phyloP scores from a whole-genome alignment of 1,284 basidiomycete genomes.

The Pseudozyma hubeiensis region DNA sequence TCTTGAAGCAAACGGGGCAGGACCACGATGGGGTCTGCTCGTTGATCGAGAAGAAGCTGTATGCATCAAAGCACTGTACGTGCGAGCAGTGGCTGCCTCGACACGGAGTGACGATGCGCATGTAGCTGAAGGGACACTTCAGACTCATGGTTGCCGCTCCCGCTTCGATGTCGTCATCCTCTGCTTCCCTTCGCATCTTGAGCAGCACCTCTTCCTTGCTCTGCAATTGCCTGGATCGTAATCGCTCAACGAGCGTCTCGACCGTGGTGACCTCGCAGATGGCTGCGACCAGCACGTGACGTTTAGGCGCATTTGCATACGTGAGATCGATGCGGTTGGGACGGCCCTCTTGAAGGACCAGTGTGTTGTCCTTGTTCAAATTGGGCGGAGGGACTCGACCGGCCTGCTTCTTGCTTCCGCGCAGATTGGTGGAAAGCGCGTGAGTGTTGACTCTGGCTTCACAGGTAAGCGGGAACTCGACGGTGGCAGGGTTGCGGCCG shows the following conservation, averaged over 20 bases:
- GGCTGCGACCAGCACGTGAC: conserved; percentile 51
- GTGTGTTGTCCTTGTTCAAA: conserved; percentile 58
- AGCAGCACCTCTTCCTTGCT: conserved; percentile 58
- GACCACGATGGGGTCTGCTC: conserved; percentile 95
- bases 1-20: conserved; percentile 92
- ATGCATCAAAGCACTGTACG: conserved; percentile 94
- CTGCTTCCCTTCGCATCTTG: conserved; percentile 54
- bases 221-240: conserved; percentile 47
- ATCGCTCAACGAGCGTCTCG: conserved; percentile 49
- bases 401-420: conserved; percentile 62
- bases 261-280: conserved; percentile 53
- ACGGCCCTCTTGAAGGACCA: conserved; percentile 22
- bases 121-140: conserved; percentile 78
- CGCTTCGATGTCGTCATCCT: conserved; percentile 65
- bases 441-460: conserved; percentile 60
- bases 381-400: conserved; percentile 64
- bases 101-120: conserved; percentile 85
- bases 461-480: conserved; percentile 63
- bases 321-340: conserved; percentile 60
- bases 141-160: conserved; percentile 63
- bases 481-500: conserved; percentile 35
- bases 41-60: conserved; percentile 93
- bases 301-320: conserved; percentile 56
- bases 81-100: conserved; percentile 88
- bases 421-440: conserved; percentile 51